Evolutionary conservation across 192 early-diverging fungal genomes (phyloP), one percentile per base, ranked within the genome.

Genomic region (Backusella circina): DNA sequence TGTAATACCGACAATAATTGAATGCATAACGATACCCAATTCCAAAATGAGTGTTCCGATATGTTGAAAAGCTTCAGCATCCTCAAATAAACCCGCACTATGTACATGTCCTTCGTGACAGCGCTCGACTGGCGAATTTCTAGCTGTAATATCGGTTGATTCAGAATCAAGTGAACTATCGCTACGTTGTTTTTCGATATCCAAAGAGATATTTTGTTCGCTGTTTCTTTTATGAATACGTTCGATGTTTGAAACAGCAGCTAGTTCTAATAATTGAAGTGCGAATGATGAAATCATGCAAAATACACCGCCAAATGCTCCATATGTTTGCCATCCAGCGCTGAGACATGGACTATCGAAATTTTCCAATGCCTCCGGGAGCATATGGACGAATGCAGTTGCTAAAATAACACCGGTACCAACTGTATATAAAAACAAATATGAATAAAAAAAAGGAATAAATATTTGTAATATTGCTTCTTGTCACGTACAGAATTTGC

Each of bases 311-410:
- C 86, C 86, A 81, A 88, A 88, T 28, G 79, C 86, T 8, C 81
- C 70, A 65, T 87, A 87, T 16, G 70, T 47, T 36, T 79, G 77
- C 67, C 88, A 87, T 6, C 80, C 39, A 0, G 72, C 79, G 9
- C 88, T 82, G 33, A 92, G 75, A 74, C 92, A 90, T 26, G 83
- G 79, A 21, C 87, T 83, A 1, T 85, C 82, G n/a, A 94, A 83
- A 9, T 83, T 80, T 33, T 79, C 79, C 13, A 89, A 78, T 33
- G 91, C 87, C 12, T 80, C 80, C 16, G 90, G 87, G 0, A 94
- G 74, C 92, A 94, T 92, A 77, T 94, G 93, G 50, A 94, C 89
- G 65, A 94, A 91, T 6, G 88, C 88, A 9, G 93, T 94, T 9
- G 93, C 89, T 28, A 93, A 65, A 67, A 94, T 92, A 7, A 93